phyloP scores from a whole-genome alignment of 140 eudicot genomes.

The Ambrosia hybrid region DNA sequence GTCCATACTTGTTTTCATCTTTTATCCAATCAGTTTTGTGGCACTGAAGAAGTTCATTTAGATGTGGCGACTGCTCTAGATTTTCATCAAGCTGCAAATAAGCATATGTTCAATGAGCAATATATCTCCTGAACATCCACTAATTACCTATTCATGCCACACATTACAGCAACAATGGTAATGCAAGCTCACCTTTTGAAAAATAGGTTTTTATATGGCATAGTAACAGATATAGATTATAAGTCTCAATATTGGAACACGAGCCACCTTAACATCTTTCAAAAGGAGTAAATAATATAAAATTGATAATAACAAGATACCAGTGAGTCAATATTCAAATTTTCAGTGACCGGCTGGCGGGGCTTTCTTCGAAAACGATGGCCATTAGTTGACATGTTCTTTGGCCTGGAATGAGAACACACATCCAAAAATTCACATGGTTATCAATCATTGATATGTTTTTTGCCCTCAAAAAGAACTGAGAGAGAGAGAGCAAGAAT shows the following conservation, averaged over 20 bases:
- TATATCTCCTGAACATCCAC: conserved; percentile 11
- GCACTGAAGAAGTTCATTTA: conserved; percentile 94
- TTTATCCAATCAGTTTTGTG: conserved; percentile 93
- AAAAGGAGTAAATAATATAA: not conserved
- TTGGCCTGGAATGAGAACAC: conserved; percentile 41
- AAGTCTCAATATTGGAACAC: conserved; percentile 12
- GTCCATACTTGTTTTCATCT: conserved; percentile 92
- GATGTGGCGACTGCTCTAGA: conserved; percentile 98
- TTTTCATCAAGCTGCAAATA: conserved; percentile 83
- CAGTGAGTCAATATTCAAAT: conserved; percentile 74
- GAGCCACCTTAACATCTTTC: conserved; percentile 10
- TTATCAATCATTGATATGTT: no score
- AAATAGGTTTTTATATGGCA: conserved; percentile 5
- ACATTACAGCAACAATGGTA: conserved; percentile 8
- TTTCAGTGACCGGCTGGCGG: conserved; percentile 61
- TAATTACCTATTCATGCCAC: conserved; percentile 7
- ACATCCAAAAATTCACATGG: not conserved
- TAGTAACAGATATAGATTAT: conserved; percentile 1
- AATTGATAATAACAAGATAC: conserved; percentile 43
- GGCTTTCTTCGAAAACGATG: conserved; percentile 77
- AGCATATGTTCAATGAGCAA: not conserved
- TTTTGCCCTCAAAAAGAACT: no score
- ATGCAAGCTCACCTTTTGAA: conserved; percentile 12
- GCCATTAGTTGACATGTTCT: conserved; percentile 56
- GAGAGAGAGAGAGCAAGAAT: no score